A percentile compares a stretch with the other conserved stretches of the same genome.
Conservation (phyloP, 768 basidiomycete genomes). For the Trametes sanguinea region DNA sequence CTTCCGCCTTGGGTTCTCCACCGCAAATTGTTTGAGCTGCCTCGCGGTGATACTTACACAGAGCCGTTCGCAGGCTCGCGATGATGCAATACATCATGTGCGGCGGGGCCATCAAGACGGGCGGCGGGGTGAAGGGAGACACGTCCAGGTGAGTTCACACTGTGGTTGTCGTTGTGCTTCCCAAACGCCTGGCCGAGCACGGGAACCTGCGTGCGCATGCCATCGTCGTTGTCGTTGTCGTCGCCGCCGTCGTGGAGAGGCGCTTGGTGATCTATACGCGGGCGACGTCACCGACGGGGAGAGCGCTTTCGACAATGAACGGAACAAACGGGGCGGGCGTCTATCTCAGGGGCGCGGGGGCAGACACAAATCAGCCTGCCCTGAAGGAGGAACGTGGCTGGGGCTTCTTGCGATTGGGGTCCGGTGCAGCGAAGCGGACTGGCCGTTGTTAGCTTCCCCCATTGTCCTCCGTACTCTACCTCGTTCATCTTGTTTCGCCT, state of each 20-base stretch:
- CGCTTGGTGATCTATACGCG: background rate
- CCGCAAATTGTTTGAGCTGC: background rate
- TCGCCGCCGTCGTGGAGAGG: background rate
- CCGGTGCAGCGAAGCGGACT: conserved; percentile 10
- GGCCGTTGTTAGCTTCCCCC: conserved; percentile 24
- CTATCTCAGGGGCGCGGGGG: conserved; percentile 16
- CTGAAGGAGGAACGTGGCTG: conserved; percentile 23
- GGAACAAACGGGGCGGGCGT: conserved; percentile 18
- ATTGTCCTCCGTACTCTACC: conserved; percentile 30
- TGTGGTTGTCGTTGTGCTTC: too few species aligned
- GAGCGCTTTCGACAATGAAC: conserved; percentile 16
- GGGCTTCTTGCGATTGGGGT: conserved; percentile 22
- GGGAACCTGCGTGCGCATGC: too few species aligned
- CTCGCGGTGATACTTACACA: background rate
- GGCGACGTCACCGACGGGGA: conserved; percentile 11
- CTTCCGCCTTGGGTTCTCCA: too few species aligned
- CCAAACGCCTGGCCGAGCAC: too few species aligned
- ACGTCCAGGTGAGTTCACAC: background rate
- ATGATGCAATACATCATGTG: background rate
- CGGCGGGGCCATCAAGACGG: background rate
- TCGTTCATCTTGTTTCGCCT: conserved; percentile 15
- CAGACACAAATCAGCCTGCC: conserved; percentile 21
- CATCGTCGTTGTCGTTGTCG: background rate
- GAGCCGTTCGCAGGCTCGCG: background rate
- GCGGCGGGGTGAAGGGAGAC: background rate